Evolutionary conservation across 176 grass and related monocot species (phyloP).

Genomic region (Zoysia japonica): DNA sequence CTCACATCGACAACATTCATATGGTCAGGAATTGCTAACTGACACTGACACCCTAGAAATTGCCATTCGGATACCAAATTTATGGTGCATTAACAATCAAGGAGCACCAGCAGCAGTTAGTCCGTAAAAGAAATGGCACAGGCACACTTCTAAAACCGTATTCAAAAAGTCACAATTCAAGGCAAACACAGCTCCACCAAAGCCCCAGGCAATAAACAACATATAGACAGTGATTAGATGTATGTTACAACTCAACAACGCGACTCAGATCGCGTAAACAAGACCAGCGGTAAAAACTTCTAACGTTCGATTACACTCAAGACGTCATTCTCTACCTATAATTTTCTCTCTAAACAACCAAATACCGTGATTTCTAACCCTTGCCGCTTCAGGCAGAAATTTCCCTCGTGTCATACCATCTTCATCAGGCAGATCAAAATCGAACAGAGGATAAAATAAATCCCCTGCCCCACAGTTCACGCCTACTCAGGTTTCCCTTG

Average conservation of each 20-base stretch:
- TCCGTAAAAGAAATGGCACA: no score
- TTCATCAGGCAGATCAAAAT: constrained; percentile 43
- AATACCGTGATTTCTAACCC: constrained; percentile 32
- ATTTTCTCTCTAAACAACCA: constrained; percentile 35
- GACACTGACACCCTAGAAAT: no score
- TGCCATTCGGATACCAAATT: no score
- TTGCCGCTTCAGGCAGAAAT: constrained; percentile 15
- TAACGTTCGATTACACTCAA: constrained; percentile 28
- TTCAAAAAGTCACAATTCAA: constrained; percentile 1
- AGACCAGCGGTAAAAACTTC: constrained; percentile 34
- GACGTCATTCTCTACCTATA: constrained; percentile 39
- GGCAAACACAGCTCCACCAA: constrained; percentile 31
- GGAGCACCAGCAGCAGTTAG: no score
- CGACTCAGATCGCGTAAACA: constrained; percentile 5
- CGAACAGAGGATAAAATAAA: constrained; percentile 32
- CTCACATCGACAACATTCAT: no score
- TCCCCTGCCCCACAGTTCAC: constrained; percentile 15
- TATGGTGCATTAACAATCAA: no score
- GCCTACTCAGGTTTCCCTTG: constrained; percentile 59
- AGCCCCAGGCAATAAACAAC: constrained; percentile 12
- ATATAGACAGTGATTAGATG: constrained; percentile 44
- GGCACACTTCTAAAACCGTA: background rate
- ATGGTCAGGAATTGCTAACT: no score
- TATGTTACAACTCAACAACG: constrained; percentile 50
- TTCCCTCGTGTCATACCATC: constrained; percentile 8